Evolutionary conservation across 371 early-diverging fungal genomes (phyloP), one percentile per base, ranked within the genome.

Genomic region (Circinella minor): DNA sequence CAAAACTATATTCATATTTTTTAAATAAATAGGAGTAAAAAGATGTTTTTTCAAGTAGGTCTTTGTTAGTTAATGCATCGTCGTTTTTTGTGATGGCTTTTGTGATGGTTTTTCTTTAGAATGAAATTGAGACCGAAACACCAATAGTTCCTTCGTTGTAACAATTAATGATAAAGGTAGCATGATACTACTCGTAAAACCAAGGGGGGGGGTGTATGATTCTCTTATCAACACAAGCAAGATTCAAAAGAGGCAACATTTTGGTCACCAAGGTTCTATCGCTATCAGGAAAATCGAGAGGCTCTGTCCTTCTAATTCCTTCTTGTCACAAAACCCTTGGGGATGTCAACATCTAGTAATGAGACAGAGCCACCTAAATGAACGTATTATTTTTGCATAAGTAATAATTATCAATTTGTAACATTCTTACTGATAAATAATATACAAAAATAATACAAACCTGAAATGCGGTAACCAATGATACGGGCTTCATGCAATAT

Each of bases 381-480:
- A 15, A 51, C 51, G 51, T 51, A 51, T 51, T 51, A 17, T 6
- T 43, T 43, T 43, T 43, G 6, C 6, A 43, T 43, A 43, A 43
- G 15, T 15, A 47, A 51, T 8, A 51, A 15, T 51, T 51, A 51
- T 51, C 51, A 51, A 51, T 51, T 51, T 51, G 51, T 51, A 51
- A 51, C 1, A 51, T 15, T 3, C 15, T 43, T 51, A 51, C 51
- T 51, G 15, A 51, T 51, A 51, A 51, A 51, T n/a, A 51, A 15
- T 5, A 51, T 51, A 4, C 51, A 7, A 7, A 11, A 27, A 20
- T 43, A n/a, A 18, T 18, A 63, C 68, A 1, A 14, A 71, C 63
- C 72, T 59, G 63, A 55, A 14, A 67, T 71, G 48, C 47, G 55
- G 39, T 71, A 67, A 15, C 65, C 65, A 9, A 67, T 14, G 15